phyloP scores from a whole-genome alignment of 2,329 filamentous ascomycete genomes.

The Pseudofabraea citricarpa region DNA sequence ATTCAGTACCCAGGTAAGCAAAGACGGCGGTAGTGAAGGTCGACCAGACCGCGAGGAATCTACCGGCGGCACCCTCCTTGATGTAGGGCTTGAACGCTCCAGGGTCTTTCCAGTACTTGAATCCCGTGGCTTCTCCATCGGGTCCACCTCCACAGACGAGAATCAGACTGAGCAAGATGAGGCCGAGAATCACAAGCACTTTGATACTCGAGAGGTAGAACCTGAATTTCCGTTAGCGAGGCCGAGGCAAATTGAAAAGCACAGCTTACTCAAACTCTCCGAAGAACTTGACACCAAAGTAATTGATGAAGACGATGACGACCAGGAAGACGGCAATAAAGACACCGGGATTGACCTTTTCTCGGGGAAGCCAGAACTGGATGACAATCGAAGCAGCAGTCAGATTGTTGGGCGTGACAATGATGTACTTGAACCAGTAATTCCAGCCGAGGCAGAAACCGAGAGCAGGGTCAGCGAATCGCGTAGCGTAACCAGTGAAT shows the following conservation, averaged over 20 bases:
- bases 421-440: slow-evolving; percentile 57
- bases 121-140: slow-evolving; percentile 45
- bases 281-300: slow-evolving; percentile 40
- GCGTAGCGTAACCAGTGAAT: slow-evolving; percentile 74
- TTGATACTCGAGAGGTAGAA: slow-evolving; percentile 63
- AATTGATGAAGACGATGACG: slow-evolving; percentile 60
- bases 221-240: slow-evolving; percentile 32
- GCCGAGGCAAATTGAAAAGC: slow-evolving; percentile 8
- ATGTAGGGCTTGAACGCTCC: slow-evolving; percentile 38
- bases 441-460: slow-evolving; percentile 60
- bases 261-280: slow-evolving; percentile 56
- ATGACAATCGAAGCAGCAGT: slow-evolving; percentile 75
- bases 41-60: slow-evolving; percentile 54
- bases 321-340: slow-evolving; percentile 71
- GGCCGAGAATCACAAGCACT: slow-evolving; percentile 58
- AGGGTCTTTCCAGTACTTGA: slow-evolving; percentile 43
- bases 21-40: slow-evolving; percentile 48
- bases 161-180: slow-evolving; percentile 62
- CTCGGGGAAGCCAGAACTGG: slow-evolving; percentile 64
- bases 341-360: slow-evolving; percentile 70
- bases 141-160: slow-evolving; percentile 62
- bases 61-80: slow-evolving; percentile 37
- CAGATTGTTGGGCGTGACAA: slow-evolving; percentile 78
- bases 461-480: slow-evolving; percentile 75
- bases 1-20: slow-evolving; percentile 59